phyloP scores from a whole-genome alignment of 2,329 filamentous ascomycete genomes.

The Parastagonospora avenae region DNA sequence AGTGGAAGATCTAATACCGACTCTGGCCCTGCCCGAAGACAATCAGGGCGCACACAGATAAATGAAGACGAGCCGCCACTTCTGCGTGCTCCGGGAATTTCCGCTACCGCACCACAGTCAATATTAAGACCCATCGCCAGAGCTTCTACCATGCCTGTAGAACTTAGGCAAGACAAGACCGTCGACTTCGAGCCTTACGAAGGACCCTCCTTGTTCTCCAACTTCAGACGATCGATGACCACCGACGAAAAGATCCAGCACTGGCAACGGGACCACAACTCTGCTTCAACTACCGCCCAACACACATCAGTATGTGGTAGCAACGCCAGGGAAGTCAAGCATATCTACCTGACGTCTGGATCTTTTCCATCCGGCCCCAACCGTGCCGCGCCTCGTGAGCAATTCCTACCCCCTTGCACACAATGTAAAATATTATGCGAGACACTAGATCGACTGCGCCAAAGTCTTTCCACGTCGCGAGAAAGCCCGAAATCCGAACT shows the following conservation, averaged over 20 bases:
- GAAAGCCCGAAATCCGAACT: background rate
- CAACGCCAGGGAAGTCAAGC: slow-evolving; percentile 7
- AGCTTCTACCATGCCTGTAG: slow-evolving; percentile 27
- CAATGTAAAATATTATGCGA: slow-evolving; percentile 33
- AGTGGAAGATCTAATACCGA: slow-evolving; percentile 13
- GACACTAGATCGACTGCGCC: slow-evolving; percentile 26
- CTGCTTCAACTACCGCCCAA: background rate
- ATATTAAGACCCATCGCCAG: slow-evolving; percentile 20
- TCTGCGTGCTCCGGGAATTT: slow-evolving; percentile 35
- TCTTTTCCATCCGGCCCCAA: background rate
- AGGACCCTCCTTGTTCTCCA: slow-evolving; percentile 25
- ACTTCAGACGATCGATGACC: slow-evolving; percentile 31
- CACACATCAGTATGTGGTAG: slow-evolving; percentile 26
- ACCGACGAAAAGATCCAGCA: slow-evolving; percentile 26
- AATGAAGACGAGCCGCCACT: slow-evolving; percentile 13
- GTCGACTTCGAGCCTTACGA: slow-evolving; percentile 24
- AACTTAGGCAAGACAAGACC: slow-evolving; percentile 5
- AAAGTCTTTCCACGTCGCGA: slow-evolving; percentile 13
- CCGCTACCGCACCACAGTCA: slow-evolving; percentile 13
- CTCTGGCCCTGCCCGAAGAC: background rate
- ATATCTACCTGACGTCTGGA: slow-evolving; percentile 17
- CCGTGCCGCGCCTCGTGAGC: background rate
- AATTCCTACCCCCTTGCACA: slow-evolving; percentile 13
- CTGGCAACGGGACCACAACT: slow-evolving; percentile 16
- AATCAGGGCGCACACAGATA: background rate